Conservation (phyloP, 2,329 filamentous ascomycete genomes). For the Pleoardoris graminearum region DNA sequence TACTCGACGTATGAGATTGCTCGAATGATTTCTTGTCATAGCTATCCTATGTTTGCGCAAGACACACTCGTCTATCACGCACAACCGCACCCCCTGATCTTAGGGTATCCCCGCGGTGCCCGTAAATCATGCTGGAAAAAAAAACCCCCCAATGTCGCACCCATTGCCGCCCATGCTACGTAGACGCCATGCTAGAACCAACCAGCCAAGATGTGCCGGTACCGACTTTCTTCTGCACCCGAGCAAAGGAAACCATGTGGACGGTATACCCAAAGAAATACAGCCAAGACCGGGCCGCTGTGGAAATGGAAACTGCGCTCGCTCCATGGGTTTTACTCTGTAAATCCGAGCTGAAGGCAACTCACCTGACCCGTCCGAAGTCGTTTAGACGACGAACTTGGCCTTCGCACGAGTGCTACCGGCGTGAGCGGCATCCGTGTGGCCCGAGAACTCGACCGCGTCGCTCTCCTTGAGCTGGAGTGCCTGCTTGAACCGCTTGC, state of each 20-base stretch:
- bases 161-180: conserved; percentile 39
- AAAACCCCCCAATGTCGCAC: conserved; percentile 35
- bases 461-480: conserved; percentile 78
- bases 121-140: conserved; percentile 35
- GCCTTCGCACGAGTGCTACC: conserved; percentile 95
- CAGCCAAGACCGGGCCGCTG: conserved; percentile 12
- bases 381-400: conserved; percentile 76
- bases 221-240: conserved; percentile 21
- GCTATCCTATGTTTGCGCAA: conserved; percentile 33
- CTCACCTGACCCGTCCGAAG: neutral
- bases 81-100: conserved; percentile 22
- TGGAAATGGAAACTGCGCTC: neutral
- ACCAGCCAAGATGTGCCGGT: conserved; percentile 33
- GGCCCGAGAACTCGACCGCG: conserved; percentile 89
- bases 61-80: conserved; percentile 32
- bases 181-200: conserved; percentile 45
- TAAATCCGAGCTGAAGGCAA: neutral
- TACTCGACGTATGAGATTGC: too few species aligned
- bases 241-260: conserved; percentile 10
- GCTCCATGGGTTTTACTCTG: neutral
- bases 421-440: conserved; percentile 89
- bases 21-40: conserved; percentile 20
- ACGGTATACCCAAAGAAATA: conserved; percentile 10
- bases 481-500: conserved; percentile 88
- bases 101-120: conserved; percentile 25